Evolutionary conservation across 306 rosid species (phyloP), one percentile per base, ranked within the genome.

Genomic region (Casuarina cunninghamiana): DNA sequence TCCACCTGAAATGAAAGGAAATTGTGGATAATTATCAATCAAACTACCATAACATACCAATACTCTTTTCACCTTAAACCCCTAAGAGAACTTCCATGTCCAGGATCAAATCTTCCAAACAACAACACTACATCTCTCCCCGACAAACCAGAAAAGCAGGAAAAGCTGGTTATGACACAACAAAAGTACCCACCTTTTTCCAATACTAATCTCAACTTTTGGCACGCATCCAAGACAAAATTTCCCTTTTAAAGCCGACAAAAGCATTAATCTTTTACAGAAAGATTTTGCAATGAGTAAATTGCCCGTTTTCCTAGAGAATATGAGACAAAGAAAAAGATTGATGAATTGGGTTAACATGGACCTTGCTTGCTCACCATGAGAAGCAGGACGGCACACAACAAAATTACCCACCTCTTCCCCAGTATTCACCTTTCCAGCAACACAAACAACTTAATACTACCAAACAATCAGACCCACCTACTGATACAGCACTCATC

Each of bases 1-100:
- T 41, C 86, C 86, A 78, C 84, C 73, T 70, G 63, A 17, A 35
- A 16, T 58, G 63, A 32, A 82, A 10, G 35, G 72, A 53, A 37
- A 44, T 3, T 50, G 10, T 42, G 70, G 48, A 13, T 35, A 80
- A 39, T 73, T 41, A 13, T 5, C 19, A 71, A 45, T 71, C 43
- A 13, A 21, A 53, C 6, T 43, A 26, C 17, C 53, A 70, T 9
- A 7, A 42, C 50, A 41, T 32, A n/a, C 5, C 65, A 58, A 58
- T 19, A 26, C 8, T 26, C 12, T 26, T 19, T 19, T 58, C 65
- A 58, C 26, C 65, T 12, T 58, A 58, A 26, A 13, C 37, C 65
- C 37, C 8, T 19, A 6, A 58, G 15, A 58, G 26, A 58, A 58
- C 35, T 15, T 8, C 26, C 65, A 21, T 46, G 10, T 46, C 50